A percentile compares a stretch with the other conserved stretches of the same genome.
Conservation (phyloP, 768 basidiomycete genomes). For the Pleurotus eryngii region DNA sequence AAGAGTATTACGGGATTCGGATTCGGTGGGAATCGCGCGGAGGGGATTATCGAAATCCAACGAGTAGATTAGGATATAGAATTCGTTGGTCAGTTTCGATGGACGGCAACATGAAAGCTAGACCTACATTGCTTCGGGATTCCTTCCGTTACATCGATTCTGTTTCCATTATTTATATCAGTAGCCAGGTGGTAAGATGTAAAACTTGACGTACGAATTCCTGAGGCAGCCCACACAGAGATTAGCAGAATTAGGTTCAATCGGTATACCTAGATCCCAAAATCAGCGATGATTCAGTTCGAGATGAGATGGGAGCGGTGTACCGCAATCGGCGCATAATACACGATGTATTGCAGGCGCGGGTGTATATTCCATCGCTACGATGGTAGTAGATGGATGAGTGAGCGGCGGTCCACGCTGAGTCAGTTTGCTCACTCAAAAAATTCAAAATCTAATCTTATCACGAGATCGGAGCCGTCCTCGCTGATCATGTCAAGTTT, state of each 20-base stretch:
- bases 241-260: slow-evolving; percentile 90
- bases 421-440: background rate
- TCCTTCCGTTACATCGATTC: slow-evolving; percentile 96
- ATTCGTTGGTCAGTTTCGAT: background rate
- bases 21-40: background rate
- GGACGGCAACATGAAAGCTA: no score
- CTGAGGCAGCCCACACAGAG: slow-evolving; percentile 85
- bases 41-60: background rate
- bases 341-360: slow-evolving; percentile 76
- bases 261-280: slow-evolving; percentile 63
- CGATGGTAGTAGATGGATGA: slow-evolving; percentile 3
- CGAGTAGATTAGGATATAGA: background rate
- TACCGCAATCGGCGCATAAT: slow-evolving; percentile 87
- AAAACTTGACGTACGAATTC: slow-evolving; percentile 64
- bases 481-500: no score
- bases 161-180: slow-evolving; percentile 23
- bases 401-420: background rate
- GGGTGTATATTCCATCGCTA: slow-evolving; percentile 73
- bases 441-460: background rate
- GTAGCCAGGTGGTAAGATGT: background rate
- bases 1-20: no score
- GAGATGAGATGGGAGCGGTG: background rate
- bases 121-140: slow-evolving; percentile 87
- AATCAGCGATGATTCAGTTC: background rate
- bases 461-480: background rate